A percentile compares a stretch with the other conserved stretches of the same genome.
These are phyloP conservation scores for Chaetomiaceae sp. DNA, from an alignment of 2,329 filamentous ascomycete genomes.

Conservation along the genomic window DNA sequence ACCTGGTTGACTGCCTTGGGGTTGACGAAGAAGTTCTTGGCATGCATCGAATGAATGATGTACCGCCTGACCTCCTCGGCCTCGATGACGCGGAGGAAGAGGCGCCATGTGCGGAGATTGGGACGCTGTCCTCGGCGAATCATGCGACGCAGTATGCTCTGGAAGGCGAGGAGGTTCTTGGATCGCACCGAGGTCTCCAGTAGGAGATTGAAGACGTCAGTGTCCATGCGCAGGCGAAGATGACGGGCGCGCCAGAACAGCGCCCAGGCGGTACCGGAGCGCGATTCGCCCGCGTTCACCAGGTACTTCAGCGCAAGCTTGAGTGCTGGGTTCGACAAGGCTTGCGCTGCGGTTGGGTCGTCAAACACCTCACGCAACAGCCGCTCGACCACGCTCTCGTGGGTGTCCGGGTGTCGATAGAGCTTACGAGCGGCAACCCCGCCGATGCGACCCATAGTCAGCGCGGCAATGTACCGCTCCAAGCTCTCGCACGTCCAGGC, in stretches of 20 bases:
- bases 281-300: slow-evolving; percentile 23
- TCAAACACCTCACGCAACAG: slow-evolving; percentile 36
- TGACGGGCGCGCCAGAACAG: slow-evolving; percentile 35
- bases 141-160: slow-evolving; percentile 38
- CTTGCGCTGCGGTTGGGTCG: slow-evolving; percentile 29
- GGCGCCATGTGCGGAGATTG: slow-evolving; percentile 42
- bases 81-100: slow-evolving; percentile 49
- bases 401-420: slow-evolving; percentile 31
- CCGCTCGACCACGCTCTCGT: slow-evolving; percentile 34
- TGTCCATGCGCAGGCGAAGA: slow-evolving; percentile 37
- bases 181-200: slow-evolving; percentile 36
- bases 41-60: slow-evolving; percentile 42
- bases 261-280: slow-evolving; percentile 24
- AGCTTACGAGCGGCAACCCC: slow-evolving; percentile 29
- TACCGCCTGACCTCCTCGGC: slow-evolving; percentile 49
- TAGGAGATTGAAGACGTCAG: slow-evolving; percentile 43
- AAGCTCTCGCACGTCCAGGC: slow-evolving; percentile 39
- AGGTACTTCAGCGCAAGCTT: slow-evolving; percentile 42
- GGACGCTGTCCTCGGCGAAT: slow-evolving; percentile 32
- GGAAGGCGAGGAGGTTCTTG: slow-evolving; percentile 39
- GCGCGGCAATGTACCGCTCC: slow-evolving; percentile 35
- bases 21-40: slow-evolving; percentile 37
- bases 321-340: slow-evolving; percentile 35
- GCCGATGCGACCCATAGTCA: slow-evolving; percentile 35
- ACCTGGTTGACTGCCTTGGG: slow-evolving; percentile 33